Percentiles rank a stretch among this genome's conserved stretches.
phyloP scores from a whole-genome alignment of 345 rosid species.

The Anastatica hierochuntica region DNA sequence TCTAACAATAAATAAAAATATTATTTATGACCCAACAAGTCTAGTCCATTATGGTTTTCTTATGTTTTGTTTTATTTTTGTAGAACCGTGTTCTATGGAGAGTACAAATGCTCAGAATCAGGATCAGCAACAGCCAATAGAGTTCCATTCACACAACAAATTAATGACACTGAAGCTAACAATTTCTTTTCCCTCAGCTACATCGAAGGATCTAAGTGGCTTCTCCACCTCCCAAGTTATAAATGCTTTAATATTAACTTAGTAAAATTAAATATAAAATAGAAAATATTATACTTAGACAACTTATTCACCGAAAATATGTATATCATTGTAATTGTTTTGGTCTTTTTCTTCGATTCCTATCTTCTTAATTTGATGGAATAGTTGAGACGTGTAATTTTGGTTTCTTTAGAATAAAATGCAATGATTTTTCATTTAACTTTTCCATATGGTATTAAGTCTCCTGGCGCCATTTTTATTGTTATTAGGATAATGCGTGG shows the following conservation, averaged over 20 bases:
- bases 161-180: slow-evolving; percentile 21
- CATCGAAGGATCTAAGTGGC: slow-evolving; percentile 47
- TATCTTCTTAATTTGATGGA: too few species aligned
- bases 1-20: not conserved
- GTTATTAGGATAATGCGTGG: too few species aligned
- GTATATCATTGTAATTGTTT: not conserved
- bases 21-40: not conserved
- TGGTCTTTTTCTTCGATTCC: too few species aligned
- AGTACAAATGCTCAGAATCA: slow-evolving; percentile 43
- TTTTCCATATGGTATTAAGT: too few species aligned
- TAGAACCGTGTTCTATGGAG: slow-evolving; percentile 43
- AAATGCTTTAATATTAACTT: slow-evolving; percentile 14
- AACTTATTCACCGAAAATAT: slow-evolving; percentile 4
- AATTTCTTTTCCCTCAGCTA: slow-evolving; percentile 34
- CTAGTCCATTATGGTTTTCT: not conserved
- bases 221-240: slow-evolving; percentile 48
- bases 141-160: slow-evolving; percentile 28
- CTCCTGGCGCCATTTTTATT: too few species aligned
- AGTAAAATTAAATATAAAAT: not conserved
- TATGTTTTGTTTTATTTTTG: not conserved
- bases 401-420: too few species aligned
- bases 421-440: too few species aligned
- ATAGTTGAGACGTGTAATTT: too few species aligned
- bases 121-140: slow-evolving; percentile 29
- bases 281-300: not conserved